Evolutionary conservation across 2,329 filamentous ascomycete genomes (phyloP).

Genomic region (Coniochaeta pulveracea): DNA sequence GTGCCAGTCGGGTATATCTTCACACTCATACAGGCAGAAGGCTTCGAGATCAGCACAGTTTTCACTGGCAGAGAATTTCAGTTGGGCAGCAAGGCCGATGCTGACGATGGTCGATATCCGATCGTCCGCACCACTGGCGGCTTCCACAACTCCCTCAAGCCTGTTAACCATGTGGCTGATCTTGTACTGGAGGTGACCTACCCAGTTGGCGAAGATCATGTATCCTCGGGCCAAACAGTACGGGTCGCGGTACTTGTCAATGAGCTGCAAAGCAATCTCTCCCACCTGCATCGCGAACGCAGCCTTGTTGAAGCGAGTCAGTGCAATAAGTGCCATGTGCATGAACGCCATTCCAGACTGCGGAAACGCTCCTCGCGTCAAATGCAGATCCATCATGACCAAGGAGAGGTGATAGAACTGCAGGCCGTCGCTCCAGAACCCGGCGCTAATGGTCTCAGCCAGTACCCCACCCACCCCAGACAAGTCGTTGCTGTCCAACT

Average conservation of each 20-base stretch:
- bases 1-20: constrained; percentile 64
- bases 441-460: constrained; percentile 56
- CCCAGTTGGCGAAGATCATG: constrained; percentile 57
- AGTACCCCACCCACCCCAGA: constrained; percentile 58
- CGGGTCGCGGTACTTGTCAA: constrained; percentile 50
- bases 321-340: constrained; percentile 54
- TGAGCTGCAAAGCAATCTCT: constrained; percentile 48
- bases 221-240: constrained; percentile 58
- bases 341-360: constrained; percentile 60
- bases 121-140: constrained; percentile 56
- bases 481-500: constrained; percentile 38
- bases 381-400: constrained; percentile 54
- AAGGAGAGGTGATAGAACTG: constrained; percentile 64
- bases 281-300: constrained; percentile 57
- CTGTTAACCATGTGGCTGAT: constrained; percentile 44
- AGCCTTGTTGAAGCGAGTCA: constrained; percentile 60
- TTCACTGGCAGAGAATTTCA: constrained; percentile 59
- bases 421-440: constrained; percentile 62
- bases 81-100: constrained; percentile 54
- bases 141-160: constrained; percentile 56
- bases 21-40: constrained; percentile 59
- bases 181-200: constrained; percentile 59
- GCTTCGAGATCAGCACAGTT: constrained; percentile 58
- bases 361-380: constrained; percentile 52
- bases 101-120: constrained; percentile 61